Conservation (phyloP, 768 basidiomycete species). For the Kondoa malvinella region DNA sequence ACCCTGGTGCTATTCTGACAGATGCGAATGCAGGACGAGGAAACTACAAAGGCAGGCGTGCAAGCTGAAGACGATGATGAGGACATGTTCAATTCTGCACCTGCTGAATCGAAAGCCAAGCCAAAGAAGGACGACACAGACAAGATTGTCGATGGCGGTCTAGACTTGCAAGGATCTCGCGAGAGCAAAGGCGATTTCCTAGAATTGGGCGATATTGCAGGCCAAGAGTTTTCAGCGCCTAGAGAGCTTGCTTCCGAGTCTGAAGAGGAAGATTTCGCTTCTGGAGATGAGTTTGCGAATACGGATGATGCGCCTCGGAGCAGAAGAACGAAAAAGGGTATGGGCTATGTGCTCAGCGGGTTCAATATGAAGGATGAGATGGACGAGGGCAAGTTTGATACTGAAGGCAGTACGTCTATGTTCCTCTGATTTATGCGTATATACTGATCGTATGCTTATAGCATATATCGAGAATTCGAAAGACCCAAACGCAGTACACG, state of each 20-base stretch:
- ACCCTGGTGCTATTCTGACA: too few relatives aligned
- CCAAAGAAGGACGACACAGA: constrained; percentile 34
- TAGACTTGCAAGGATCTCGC: constrained; percentile 33
- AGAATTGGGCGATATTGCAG: constrained; percentile 85
- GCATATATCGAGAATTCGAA: constrained; percentile 54
- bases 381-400: constrained; percentile 92
- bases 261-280: constrained; percentile 38
- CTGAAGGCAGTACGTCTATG: constrained; percentile 53
- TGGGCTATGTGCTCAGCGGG: constrained; percentile 73
- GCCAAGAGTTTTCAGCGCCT: constrained; percentile 56
- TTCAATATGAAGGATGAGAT: constrained; percentile 99
- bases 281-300: constrained; percentile 28
- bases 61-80: constrained; percentile 31
- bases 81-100: constrained; percentile 38
- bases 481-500: constrained; percentile 81
- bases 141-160: constrained; percentile 18
- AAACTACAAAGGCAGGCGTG: background rate
- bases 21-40: background rate
- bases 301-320: constrained; percentile 50
- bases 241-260: constrained; percentile 27
- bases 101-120: constrained; percentile 64
- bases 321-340: constrained; percentile 57
- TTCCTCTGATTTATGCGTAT: background rate
- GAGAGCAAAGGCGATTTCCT: constrained; percentile 44
- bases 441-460: background rate